phyloP scores from a whole-genome alignment of 768 basidiomycete species.

The Gymnopilus dilepis region DNA sequence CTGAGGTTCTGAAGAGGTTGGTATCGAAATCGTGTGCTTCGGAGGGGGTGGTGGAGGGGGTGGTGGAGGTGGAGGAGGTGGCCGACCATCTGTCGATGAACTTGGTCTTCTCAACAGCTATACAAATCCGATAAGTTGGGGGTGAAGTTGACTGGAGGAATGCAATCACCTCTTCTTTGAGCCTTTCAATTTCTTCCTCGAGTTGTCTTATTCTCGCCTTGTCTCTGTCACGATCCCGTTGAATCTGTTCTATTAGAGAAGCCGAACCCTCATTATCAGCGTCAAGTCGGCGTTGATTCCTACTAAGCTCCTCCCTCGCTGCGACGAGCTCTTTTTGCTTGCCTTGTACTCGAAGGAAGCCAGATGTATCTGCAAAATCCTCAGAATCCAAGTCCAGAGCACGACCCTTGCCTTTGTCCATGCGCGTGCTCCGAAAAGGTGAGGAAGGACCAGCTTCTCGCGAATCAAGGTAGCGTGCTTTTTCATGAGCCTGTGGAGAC shows the following conservation, averaged over 20 bases:
- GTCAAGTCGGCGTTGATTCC: conserved; percentile 45
- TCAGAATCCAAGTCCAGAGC: conserved; percentile 31
- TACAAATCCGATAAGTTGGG: conserved; percentile 1
- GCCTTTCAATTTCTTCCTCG: conserved; percentile 65
- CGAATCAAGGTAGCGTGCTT: conserved; percentile 14
- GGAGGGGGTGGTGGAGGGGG: conserved; percentile 52
- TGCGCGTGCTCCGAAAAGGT: conserved; percentile 17
- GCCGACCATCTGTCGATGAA: conserved; percentile 16
- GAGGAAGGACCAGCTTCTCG: conserved; percentile 6
- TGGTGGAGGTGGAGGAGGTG: conserved; percentile 42
- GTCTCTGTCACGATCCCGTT: conserved; percentile 55
- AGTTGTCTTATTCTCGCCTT: conserved; percentile 67
- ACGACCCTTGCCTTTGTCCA: conserved; percentile 53
- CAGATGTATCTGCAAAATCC: conserved; percentile 44
- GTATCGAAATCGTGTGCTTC: conserved; percentile 36
- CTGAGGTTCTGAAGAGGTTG: conserved; percentile 33
- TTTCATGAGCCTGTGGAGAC: conserved; percentile 35
- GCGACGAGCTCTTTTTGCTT: conserved; percentile 67
- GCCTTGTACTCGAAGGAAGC: conserved; percentile 53
- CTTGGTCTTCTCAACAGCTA: conserved; percentile 53
- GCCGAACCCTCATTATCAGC: conserved; percentile 39
- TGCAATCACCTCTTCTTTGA: conserved; percentile 60
- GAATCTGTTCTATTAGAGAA: conserved; percentile 33
- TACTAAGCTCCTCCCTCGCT: conserved; percentile 57
- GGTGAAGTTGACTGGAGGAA: background rate